Evolutionary conservation across 1,139 yeast genomes (phyloP).

Genomic region (Pichia sp.): DNA sequence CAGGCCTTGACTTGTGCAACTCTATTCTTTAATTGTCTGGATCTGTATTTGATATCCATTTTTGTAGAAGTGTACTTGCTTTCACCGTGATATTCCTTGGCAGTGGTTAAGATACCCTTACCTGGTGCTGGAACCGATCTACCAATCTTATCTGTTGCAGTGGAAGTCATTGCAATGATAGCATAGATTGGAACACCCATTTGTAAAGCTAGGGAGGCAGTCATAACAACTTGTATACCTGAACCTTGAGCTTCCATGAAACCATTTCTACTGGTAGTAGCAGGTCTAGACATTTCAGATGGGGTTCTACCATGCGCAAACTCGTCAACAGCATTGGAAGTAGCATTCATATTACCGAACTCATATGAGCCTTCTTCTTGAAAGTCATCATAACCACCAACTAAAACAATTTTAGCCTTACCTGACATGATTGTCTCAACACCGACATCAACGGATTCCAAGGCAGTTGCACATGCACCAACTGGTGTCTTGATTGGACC

Average conservation of each 20-base stretch:
- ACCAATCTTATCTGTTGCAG: slow-evolving; percentile 98
- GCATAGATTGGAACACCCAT: slow-evolving; percentile 99
- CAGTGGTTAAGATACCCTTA: slow-evolving; percentile 97
- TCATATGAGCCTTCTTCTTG: slow-evolving; percentile 98
- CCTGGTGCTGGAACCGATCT: slow-evolving; percentile 99
- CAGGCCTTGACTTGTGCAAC: slow-evolving; percentile 73
- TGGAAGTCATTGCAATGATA: slow-evolving; percentile 87
- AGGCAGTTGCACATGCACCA: slow-evolving; percentile 99
- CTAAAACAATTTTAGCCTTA: slow-evolving; percentile 92
- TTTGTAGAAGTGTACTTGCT: slow-evolving; percentile 77
- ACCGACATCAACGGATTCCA: slow-evolving; percentile 95
- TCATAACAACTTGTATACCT: slow-evolving; percentile 96
- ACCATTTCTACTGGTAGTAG: slow-evolving; percentile 93
- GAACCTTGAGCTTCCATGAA: slow-evolving; percentile 99
- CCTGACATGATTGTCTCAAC: slow-evolving; percentile 88
- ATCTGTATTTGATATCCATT: slow-evolving; percentile 89
- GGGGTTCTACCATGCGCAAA: slow-evolving; percentile 96
- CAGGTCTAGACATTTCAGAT: slow-evolving; percentile 96
- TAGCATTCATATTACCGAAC: slow-evolving; percentile 98
- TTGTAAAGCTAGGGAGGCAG: slow-evolving; percentile 84
- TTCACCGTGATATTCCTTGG: slow-evolving; percentile 85
- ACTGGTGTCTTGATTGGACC: slow-evolving; percentile 99
- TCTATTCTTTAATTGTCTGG: slow-evolving; percentile 83
- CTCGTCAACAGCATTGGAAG: slow-evolving; percentile 84
- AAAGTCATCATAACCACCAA: slow-evolving; percentile 99